Evolutionary conservation across 208 protist genomes (phyloP), one percentile per base, ranked within the genome.

Genomic region (Leishmania turanica): DNA sequence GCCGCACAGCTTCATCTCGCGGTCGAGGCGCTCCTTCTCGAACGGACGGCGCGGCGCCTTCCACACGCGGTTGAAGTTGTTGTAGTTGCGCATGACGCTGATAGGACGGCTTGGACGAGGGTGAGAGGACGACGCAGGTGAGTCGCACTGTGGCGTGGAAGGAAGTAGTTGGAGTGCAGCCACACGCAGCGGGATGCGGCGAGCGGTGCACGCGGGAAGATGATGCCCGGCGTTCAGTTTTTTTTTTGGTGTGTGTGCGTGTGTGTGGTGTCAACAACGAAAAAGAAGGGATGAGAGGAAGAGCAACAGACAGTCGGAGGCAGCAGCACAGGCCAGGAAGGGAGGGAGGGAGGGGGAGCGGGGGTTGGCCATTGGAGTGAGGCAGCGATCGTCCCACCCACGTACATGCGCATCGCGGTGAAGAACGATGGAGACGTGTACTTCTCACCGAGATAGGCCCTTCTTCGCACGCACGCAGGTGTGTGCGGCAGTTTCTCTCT

Each of bases 1-100:
- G 74, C 99, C 99, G 92, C 97, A 97, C 72, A 99, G 87, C 96
- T 99, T 99, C 86, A 99, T 97, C 96, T 99, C 99, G 73, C 95
- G 92, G 90, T 99, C 99, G 78, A 99, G 95, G 85, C 99, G 98
- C 92, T 99, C 99, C 95, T 99, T 99, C 93, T 99, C 99, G 93
- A 99, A 99, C 79, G 99, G 99, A 88, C 99, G 99, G 87, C 99
- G 97, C 71, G 99, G 99, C 58, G 98, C 98, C 87, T 97, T 98
- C 80, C 86, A 97, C 76, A 99, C 99, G 87, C 99, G 99, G 85
- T 96, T 98, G 92, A 98, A 98, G 90, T 99, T 99, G 90, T 98
- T 97, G 93, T 99, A 99, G 88, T 98, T 98, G 84, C 96, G 95
- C 90, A 97, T 97, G 70, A 65, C 82, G 66, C 34, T 31, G 45